Conservation (phyloP, 1,284 basidiomycete species). For the Phellopilus nigrolimitatus region DNA sequence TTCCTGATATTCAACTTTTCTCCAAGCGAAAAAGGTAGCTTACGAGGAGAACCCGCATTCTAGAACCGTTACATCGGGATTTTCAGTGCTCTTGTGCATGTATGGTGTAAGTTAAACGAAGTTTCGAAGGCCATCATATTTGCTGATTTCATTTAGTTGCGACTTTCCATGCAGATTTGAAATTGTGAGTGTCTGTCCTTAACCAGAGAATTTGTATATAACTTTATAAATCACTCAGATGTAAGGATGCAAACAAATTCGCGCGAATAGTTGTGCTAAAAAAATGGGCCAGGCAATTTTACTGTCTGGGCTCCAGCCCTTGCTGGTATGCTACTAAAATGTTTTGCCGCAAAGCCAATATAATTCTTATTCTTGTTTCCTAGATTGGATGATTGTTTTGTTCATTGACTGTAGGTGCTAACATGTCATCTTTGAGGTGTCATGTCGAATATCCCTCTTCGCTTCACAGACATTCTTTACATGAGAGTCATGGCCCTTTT, state of each 20-base stretch:
- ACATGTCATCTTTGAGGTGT: no score
- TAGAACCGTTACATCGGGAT: slow-evolving; percentile 13
- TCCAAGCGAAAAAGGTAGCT: neutral
- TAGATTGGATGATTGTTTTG: slow-evolving; percentile 2
- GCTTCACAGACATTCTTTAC: slow-evolving; percentile 1
- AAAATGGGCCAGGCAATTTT: neutral
- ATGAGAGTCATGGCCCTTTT: slow-evolving; percentile 6
- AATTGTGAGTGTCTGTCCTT: neutral
- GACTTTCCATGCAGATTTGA: neutral
- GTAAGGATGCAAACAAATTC: neutral
- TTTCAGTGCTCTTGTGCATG: neutral
- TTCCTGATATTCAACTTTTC: neutral
- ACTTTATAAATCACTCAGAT: neutral
- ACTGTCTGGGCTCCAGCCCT: neutral
- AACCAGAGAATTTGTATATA: neutral
- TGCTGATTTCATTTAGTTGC: neutral
- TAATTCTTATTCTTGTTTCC: neutral
- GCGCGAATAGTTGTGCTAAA: neutral
- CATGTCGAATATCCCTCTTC: neutral
- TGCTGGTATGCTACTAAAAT: neutral
- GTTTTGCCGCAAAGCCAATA: neutral
- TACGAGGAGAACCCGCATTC: neutral
- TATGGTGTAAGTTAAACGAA: neutral
- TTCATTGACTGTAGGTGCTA: slow-evolving; percentile 7
- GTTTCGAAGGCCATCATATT: neutral